Evolutionary conservation across 1,139 yeast genomes (phyloP).

Genomic region (Casaregolazyma suthepensis): DNA sequence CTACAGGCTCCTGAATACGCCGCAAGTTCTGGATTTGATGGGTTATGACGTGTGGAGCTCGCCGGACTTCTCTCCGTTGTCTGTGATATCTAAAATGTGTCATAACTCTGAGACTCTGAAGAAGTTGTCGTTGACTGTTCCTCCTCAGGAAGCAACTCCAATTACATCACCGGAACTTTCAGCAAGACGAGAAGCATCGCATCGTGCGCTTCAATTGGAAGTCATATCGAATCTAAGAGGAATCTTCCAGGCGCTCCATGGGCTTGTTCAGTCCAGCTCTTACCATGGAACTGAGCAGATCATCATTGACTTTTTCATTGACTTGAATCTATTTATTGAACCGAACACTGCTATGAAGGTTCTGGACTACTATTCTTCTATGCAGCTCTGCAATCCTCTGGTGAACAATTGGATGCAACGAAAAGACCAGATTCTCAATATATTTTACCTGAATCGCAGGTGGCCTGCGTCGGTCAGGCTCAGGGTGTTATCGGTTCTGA

Average conservation of each 20-base stretch:
- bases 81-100: conserved; percentile 20
- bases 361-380: conserved; percentile 44
- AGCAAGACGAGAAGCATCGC: not conserved
- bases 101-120: conserved; percentile 1
- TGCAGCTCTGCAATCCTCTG: conserved; percentile 49
- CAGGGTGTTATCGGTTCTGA: conserved; percentile 40
- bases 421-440: conserved; percentile 40
- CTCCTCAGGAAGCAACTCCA: not conserved
- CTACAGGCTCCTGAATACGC: conserved; percentile 21
- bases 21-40: conserved; percentile 20
- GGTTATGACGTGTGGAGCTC: conserved; percentile 46
- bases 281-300: conserved; percentile 43
- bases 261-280: conserved; percentile 15
- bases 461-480: conserved; percentile 36
- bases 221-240: conserved; percentile 15
- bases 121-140: not conserved
- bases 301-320: conserved; percentile 41
- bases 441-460: conserved; percentile 39
- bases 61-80: conserved; percentile 40
- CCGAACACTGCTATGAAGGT: conserved; percentile 39
- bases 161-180: not conserved
- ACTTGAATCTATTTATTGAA: conserved; percentile 36
- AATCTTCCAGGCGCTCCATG: conserved; percentile 18
- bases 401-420: conserved; percentile 49
- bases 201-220: conserved; percentile 8